Evolutionary conservation across 2,329 filamentous ascomycete genomes (phyloP).

Genomic region (Hymenoscyphus linearis): DNA sequence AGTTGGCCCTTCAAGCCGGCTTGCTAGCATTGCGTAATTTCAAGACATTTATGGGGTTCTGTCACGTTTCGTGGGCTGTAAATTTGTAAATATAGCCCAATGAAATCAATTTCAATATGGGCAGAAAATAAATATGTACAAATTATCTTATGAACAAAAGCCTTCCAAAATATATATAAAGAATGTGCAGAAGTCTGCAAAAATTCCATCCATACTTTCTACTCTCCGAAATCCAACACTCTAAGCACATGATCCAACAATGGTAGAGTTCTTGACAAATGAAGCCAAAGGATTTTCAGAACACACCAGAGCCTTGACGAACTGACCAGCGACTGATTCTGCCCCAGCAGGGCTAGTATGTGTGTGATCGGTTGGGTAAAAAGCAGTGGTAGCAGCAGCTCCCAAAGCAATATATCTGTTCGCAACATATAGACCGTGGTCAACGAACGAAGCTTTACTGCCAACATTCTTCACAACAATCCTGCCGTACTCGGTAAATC

Average conservation of each 20-base stretch:
- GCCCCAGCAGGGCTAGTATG: slow-evolving; percentile 54
- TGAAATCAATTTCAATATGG: background rate
- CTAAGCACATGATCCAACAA: slow-evolving; percentile 24
- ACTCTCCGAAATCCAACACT: too few relatives aligned
- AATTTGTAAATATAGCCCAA: too few relatives aligned
- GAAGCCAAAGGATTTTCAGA: slow-evolving; percentile 19
- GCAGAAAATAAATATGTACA: background rate
- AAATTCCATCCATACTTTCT: background rate
- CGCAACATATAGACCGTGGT: slow-evolving; percentile 52
- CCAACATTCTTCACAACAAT: slow-evolving; percentile 37
- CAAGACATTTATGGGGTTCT: too few relatives aligned
- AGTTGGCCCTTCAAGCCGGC: background rate
- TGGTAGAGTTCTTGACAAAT: slow-evolving; percentile 27
- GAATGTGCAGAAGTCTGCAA: background rate
- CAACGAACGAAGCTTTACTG: slow-evolving; percentile 45
- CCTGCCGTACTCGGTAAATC: slow-evolving; percentile 53
- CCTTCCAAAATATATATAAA: background rate
- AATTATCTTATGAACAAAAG: too few relatives aligned
- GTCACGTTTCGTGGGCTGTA: too few relatives aligned
- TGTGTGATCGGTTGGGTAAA: slow-evolving; percentile 54
- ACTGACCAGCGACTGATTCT: slow-evolving; percentile 48
- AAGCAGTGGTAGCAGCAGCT: slow-evolving; percentile 40
- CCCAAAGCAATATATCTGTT: slow-evolving; percentile 45
- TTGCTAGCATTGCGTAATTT: too few relatives aligned
- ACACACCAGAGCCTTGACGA: slow-evolving; percentile 45